Percentiles rank a stretch among this genome's conserved stretches.
Evolutionary conservation across 345 rosid species (phyloP).

Genomic region (Theobroma cacao): DNA sequence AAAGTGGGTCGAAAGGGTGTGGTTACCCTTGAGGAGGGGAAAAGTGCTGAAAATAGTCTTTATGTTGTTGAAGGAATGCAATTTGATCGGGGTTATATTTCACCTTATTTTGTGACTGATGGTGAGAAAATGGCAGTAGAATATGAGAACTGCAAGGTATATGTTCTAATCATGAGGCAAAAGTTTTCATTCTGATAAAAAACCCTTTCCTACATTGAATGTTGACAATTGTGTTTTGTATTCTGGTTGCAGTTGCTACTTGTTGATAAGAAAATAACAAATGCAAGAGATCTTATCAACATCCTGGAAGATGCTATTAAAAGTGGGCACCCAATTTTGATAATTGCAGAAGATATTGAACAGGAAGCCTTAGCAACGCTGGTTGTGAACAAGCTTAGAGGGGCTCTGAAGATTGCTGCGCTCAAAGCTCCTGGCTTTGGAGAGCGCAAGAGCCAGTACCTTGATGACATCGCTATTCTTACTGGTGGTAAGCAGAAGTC

Average conservation of each 20-base stretch:
- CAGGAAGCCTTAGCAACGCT: constrained; percentile 98
- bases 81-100: constrained; percentile 96
- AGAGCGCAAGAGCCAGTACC: constrained; percentile 94
- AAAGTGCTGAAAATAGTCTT: constrained; percentile 91
- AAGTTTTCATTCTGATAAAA: neutral
- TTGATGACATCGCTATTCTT: constrained; percentile 93
- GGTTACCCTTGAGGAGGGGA: constrained; percentile 97
- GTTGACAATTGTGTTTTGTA: neutral
- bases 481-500: constrained; percentile 59
- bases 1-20: constrained; percentile 97
- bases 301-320: constrained; percentile 90
- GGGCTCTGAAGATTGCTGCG: constrained; percentile 90
- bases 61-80: constrained; percentile 99
- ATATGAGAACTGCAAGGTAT: constrained; percentile 95
- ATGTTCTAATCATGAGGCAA: neutral
- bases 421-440: constrained; percentile 98
- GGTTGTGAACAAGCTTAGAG: constrained; percentile 94
- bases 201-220: neutral
- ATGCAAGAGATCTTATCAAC: constrained; percentile 88
- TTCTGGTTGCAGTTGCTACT: constrained; percentile 76
- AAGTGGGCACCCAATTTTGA: constrained; percentile 68
- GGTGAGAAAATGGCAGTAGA: constrained; percentile 98
- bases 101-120: constrained; percentile 97
- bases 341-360: constrained; percentile 93
- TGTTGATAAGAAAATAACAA: constrained; percentile 95